Base-by-base conservation (phyloP, 495 filamentous ascomycete species). In the Ramalina intermedia region DNA sequence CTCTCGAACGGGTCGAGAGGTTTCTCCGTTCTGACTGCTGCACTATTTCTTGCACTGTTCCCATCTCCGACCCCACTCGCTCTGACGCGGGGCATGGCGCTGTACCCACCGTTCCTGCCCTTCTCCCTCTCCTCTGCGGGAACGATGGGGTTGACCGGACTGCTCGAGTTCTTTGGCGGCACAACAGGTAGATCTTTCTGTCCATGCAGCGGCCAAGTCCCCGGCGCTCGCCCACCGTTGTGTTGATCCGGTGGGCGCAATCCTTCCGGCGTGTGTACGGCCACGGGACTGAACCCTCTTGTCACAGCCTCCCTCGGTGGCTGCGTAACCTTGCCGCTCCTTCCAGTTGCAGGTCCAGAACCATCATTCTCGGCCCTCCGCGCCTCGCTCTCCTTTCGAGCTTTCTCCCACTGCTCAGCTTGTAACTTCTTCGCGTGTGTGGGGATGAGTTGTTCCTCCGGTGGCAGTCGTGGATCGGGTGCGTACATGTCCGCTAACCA, bases 401-500 rank as follows among this genome's bases (percentile, higher is more conserved):
- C 87, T 55, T 79, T 81, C 65, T 88, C 87, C 88, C 86, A 94
- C 60, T 91, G 86, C 62, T 96, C 86, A 69, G 96, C 91, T 60
- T 88, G 82, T 65, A 96, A 73, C 52, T 84, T 76, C 57, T 82
- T 91, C 37, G 91, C 91, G 50, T 95, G 86, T 0, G 91, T 98
- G 3, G 91, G 91, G 16, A 98, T 76, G 46, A 98, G 76, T 61
- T 98, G 91, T 63, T 96, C 84, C 49, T 98, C 91, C 12, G 87
- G 91, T 37, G 91, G 91, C 13, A 98, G 74, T 37, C 87, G 80
- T 36, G 91, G 91, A 61, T 98, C 91, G 3, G 91, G 93, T 58
- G 91, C 93, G 63, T 94, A 98, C 69, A 93, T 91, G 0, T 81
- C 81, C 16, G 88, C 80, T 64, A 96, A 76, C 91, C 93, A 96